Evolutionary conservation across 2,329 filamentous ascomycete genomes (phyloP).

Genomic region (Berkeleyomyces basicola): DNA sequence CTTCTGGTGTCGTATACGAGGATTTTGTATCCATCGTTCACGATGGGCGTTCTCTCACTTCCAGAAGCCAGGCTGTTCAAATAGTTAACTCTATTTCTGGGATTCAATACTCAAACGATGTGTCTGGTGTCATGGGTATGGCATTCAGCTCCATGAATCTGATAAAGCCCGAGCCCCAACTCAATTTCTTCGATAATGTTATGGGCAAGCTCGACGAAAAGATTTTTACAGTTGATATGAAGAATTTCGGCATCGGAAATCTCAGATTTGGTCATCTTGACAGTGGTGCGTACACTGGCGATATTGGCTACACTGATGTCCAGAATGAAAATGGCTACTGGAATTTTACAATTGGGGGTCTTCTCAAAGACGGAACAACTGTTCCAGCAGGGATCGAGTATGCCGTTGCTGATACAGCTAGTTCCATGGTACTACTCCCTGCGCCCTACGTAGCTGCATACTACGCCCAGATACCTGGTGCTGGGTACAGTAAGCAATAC

Average conservation of each 20-base stretch:
- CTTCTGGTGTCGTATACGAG: conserved; percentile 28
- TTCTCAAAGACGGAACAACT: no score
- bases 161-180: conserved; percentile 25
- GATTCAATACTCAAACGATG: conserved; percentile 17
- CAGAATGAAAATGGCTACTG: conserved; percentile 51
- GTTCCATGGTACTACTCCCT: conserved; percentile 45
- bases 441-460: conserved; percentile 32
- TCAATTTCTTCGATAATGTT: conserved; percentile 27
- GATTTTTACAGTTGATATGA: conserved; percentile 50
- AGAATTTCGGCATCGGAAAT: conserved; percentile 39
- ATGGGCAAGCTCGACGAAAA: not conserved
- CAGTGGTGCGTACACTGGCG: conserved; percentile 40
- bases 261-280: conserved; percentile 66
- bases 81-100: conserved; percentile 26
- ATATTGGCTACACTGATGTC: conserved; percentile 44
- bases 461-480: conserved; percentile 30
- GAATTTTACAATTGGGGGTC: conserved; percentile 20
- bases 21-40: conserved; percentile 26
- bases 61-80: conserved; percentile 26
- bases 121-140: no score
- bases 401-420: conserved; percentile 39
- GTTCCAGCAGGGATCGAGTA: no score
- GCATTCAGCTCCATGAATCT: no score
- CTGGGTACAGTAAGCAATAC: conserved; percentile 23
- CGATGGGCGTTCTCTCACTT: conserved; percentile 21